Evolutionary conservation across 176 grass and related monocot genomes (phyloP).

Genomic region (Elymus sibiricus): DNA sequence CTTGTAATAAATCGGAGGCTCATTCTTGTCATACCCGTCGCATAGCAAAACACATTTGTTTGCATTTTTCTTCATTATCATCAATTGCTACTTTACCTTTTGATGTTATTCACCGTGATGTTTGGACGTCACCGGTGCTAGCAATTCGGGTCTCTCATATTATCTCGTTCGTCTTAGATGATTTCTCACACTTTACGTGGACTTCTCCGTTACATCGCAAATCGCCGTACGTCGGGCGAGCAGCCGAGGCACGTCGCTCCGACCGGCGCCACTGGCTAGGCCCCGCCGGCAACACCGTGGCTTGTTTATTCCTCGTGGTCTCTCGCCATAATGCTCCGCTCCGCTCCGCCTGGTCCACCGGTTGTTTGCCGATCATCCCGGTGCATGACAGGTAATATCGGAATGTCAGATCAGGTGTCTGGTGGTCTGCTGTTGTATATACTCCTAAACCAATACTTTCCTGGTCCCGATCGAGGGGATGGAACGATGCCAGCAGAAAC

Average conservation of each 20-base stretch:
- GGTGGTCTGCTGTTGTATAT: neutral
- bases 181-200: no score
- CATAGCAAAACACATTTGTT: no score
- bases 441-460: neutral
- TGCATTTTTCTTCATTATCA: no score
- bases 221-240: no score
- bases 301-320: neutral
- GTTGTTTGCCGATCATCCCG: neutral
- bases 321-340: slow-evolving; percentile 1
- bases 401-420: neutral
- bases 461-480: neutral
- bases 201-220: no score
- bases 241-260: neutral
- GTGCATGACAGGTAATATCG: slow-evolving; percentile 18
- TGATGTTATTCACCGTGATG: no score
- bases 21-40: no score
- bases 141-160: no score
- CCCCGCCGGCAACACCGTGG: neutral
- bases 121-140: no score
- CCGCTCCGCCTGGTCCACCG: neutral
- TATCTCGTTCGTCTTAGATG: no score
- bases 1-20: no score
- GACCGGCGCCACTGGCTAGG: neutral
- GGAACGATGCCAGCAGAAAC: neutral
- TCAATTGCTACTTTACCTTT: no score